These are phyloP conservation scores for Triangularia setosa DNA, from an alignment of 2,329 filamentous ascomycete species.

Conservation along the genomic window DNA sequence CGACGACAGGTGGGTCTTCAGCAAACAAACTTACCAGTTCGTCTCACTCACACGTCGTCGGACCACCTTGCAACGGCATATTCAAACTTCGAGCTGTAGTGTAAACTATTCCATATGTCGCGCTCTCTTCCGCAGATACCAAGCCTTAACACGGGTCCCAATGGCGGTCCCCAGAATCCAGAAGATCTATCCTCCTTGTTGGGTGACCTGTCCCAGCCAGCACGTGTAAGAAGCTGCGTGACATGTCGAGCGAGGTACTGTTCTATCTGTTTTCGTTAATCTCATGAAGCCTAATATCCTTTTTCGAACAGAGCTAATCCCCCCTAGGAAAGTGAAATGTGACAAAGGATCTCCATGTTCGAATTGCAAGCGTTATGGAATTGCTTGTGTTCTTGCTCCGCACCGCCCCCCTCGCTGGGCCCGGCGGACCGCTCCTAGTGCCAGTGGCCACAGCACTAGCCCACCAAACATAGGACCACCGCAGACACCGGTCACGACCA, in stretches of 20 bases:
- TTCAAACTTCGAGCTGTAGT: not conserved
- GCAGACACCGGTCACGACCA: slow-evolving; percentile 4
- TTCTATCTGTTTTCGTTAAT: not conserved
- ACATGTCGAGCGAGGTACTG: slow-evolving; percentile 38
- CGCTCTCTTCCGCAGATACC: not conserved
- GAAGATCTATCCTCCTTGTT: not conserved
- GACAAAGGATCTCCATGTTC: slow-evolving; percentile 54
- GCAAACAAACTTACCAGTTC: not conserved
- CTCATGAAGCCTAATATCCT: not conserved
- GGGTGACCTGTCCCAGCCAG: not conserved
- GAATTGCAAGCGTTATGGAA: slow-evolving; percentile 51
- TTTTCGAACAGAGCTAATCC: not conserved
- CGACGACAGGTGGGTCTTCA: not conserved
- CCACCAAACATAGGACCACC: slow-evolving; percentile 18
- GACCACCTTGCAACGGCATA: not conserved
- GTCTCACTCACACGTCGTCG: not conserved
- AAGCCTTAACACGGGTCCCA: not conserved
- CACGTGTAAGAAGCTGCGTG: slow-evolving; percentile 41
- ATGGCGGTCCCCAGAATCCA: not conserved
- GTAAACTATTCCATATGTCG: not conserved
- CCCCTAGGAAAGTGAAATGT: slow-evolving; percentile 52
- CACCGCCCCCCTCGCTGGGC: slow-evolving; percentile 53
- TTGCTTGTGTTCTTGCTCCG: slow-evolving; percentile 49
- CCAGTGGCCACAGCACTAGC: slow-evolving; percentile 23
- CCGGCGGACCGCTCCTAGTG: slow-evolving; percentile 39